Conservation (phyloP, 2,329 filamentous ascomycete species). For the Biscogniauxia sp. region DNA sequence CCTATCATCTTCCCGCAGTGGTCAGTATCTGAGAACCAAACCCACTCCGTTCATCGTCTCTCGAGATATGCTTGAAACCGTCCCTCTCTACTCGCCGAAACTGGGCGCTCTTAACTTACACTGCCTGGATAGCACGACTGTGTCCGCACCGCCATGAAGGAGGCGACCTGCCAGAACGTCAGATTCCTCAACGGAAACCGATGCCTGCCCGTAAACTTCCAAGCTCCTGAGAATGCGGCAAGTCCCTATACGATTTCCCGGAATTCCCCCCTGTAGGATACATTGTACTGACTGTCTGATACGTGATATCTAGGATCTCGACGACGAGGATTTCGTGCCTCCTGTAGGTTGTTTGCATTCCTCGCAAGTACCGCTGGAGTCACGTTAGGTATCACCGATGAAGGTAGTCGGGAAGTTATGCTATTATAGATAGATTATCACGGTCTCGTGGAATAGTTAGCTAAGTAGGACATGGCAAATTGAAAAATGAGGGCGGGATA, state of each 20-base stretch:
- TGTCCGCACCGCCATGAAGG: slow-evolving; percentile 10
- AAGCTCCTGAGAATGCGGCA: slow-evolving; percentile 2
- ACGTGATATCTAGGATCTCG: background rate
- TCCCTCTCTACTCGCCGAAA: too few species aligned
- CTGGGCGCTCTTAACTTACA: too few species aligned
- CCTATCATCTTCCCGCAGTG: too few species aligned
- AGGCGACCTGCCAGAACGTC: slow-evolving; percentile 10
- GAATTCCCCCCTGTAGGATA: background rate
- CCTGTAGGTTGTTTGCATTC: background rate
- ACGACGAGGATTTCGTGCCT: background rate
- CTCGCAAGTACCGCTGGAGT: background rate
- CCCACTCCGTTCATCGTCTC: too few species aligned
- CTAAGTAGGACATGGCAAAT: too few species aligned
- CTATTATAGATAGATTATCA: too few species aligned
- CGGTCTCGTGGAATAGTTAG: too few species aligned
- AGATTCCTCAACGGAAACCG: slow-evolving; percentile 9
- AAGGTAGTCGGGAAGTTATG: too few species aligned
- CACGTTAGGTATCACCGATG: too few species aligned
- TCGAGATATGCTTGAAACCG: too few species aligned
- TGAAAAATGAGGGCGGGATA: too few species aligned
- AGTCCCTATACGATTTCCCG: background rate
- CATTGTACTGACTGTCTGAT: background rate
- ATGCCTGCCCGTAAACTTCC: slow-evolving; percentile 9
- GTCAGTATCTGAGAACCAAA: too few species aligned
- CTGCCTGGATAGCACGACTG: slow-evolving; percentile 5